Conservation (phyloP, 2,329 filamentous ascomycete genomes). For the Penicillium thymicola region DNA sequence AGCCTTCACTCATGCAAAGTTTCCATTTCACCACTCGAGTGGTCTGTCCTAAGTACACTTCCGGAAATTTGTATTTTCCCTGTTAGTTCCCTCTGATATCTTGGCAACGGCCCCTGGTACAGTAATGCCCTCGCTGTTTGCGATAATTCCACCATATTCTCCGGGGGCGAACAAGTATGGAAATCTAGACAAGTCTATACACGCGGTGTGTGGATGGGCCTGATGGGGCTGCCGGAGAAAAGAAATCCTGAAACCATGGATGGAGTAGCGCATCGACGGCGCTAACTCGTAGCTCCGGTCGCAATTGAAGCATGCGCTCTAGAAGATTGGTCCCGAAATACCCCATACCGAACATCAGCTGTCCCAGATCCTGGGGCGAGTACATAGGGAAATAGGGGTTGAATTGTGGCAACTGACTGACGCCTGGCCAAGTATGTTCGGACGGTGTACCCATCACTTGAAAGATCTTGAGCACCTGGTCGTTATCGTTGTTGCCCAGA, state of each 20-base stretch:
- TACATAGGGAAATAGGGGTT: conserved; percentile 74
- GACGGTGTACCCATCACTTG: conserved; percentile 96
- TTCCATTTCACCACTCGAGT: not conserved
- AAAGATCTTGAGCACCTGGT: conserved; percentile 96
- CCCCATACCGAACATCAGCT: not conserved
- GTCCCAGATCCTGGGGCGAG: not conserved
- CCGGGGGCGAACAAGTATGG: not conserved
- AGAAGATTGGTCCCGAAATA: not conserved
- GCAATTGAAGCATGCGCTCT: not conserved
- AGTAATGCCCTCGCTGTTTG: not conserved
- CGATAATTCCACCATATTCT: not conserved
- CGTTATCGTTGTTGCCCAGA: conserved; percentile 94
- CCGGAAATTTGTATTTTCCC: not conserved
- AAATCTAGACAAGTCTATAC: not conserved
- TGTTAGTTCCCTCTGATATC: not conserved
- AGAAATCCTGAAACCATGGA: not conserved
- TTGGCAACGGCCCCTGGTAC: not conserved
- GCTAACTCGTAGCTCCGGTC: not conserved
- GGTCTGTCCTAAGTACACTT: not conserved
- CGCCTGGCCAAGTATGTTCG: conserved; percentile 91
- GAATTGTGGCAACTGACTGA: conserved; percentile 92
- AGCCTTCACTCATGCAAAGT: not conserved
- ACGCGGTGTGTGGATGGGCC: too few relatives aligned
- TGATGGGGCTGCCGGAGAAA: not conserved
- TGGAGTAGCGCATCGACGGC: not conserved